Evolutionary conservation across 164 flowering plant genomes (phyloP).

Genomic region (Magnolia officinalis): DNA sequence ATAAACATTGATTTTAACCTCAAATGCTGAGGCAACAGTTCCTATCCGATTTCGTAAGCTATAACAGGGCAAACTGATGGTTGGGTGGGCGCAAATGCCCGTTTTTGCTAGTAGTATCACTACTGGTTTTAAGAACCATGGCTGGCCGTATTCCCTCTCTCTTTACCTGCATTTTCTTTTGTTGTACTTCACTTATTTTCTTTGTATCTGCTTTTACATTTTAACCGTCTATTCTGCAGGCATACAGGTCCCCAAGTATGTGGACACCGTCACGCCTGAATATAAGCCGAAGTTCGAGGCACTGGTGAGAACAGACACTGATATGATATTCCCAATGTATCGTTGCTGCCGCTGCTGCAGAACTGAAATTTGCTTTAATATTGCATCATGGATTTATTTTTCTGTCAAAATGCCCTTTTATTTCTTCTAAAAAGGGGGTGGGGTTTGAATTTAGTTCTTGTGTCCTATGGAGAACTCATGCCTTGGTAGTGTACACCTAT

Average conservation of each 20-base stretch:
- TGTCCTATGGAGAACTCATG: background rate
- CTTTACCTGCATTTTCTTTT: background rate
- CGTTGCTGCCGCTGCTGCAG: background rate
- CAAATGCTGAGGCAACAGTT: no score
- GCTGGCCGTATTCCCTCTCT: no score
- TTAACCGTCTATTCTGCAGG: constrained; percentile 41
- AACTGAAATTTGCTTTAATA: background rate
- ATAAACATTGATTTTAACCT: no score
- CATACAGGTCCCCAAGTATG: constrained; percentile 73
- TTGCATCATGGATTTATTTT: no score
- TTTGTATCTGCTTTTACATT: background rate
- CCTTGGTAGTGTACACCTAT: background rate
- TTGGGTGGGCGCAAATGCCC: no score
- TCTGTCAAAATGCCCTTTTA: no score
- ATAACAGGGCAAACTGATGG: no score
- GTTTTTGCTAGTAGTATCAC: background rate
- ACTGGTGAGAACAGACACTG: constrained; percentile 47
- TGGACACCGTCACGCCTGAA: constrained; percentile 83
- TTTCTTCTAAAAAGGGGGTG: no score
- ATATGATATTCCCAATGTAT: background rate
- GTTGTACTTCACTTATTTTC: background rate
- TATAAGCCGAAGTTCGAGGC: constrained; percentile 86
- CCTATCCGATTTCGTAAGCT: no score
- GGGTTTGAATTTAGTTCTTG: background rate
- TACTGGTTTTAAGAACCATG: background rate